Base-by-base conservation (phyloP, 169 alveolate genomes). In the Besnoitia besnoiti region DNA sequence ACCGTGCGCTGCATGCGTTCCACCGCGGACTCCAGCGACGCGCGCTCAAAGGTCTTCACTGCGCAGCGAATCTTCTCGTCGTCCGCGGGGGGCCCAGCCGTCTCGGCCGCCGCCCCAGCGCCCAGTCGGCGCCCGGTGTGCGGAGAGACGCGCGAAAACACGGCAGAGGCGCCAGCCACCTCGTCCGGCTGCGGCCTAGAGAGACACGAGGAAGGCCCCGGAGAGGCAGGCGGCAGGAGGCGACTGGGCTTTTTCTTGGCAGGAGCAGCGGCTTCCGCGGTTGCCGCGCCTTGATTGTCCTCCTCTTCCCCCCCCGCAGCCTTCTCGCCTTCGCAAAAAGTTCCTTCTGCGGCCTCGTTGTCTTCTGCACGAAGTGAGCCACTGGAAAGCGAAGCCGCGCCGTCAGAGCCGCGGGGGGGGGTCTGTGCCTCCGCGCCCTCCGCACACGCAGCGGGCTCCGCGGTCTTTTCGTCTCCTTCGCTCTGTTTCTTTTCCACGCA, bases 11-110 rank as follows among this genome's bases (percentile, higher is more conserved):
- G 87, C 40, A 77, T 77, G 49, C 87, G 87, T 0, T 44, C 40
- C 33, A 77, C 24, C 35, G 21, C 40, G 8, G 42, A 39, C 33
- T 77, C 87, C 59, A 77, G 87, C 3, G 87, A 73, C 14, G 39
- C 82, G 8, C 82, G 82, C 39, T 73, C 82, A 19, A 73, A 10
- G 8, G 47, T 73, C 44, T n/a, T 90, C 93, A 0, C 90, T 39
- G 75, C 93, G 93, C 61, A 90, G 50, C 21, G 80, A 55, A 55
- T 55, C 67, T 55, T 55, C 67, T 3, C 67, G 67, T 55, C 67
- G 4, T 19, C 67, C n/a, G 5, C 67, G 1, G 27, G 12, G 67
- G 55, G 24, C 24, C 55, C 55, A 8, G 55, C 55, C 55, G 55
- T 49, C 55, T 49, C 55, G 24, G 55, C 55, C 24, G 55, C 24